Evolutionary conservation across 129 eudicot genomes (phyloP).

Genomic region (Artemisia annua): DNA sequence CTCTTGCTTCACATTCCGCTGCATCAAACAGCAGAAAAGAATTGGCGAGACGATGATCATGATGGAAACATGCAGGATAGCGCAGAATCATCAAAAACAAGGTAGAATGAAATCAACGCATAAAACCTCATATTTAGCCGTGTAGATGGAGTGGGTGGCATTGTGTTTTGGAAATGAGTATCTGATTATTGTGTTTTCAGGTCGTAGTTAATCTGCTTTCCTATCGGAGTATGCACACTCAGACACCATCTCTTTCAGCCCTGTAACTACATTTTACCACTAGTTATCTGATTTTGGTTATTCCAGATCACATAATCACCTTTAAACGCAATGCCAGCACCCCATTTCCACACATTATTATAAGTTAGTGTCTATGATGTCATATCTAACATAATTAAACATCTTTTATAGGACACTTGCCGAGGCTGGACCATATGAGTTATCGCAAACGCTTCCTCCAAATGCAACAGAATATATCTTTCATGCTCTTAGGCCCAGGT

Average conservation of each 20-base stretch:
- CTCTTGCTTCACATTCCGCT: slow-evolving; percentile 62
- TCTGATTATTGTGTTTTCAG: no score
- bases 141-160: no score
- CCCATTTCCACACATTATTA: neutral
- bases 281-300: no score
- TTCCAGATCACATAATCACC: no score
- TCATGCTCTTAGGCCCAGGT: slow-evolving; percentile 50
- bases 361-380: neutral
- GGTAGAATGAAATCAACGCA: slow-evolving; percentile 22
- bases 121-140: neutral
- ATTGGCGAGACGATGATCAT: neutral
- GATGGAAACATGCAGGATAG: slow-evolving; percentile 11
- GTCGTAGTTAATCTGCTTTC: no score
- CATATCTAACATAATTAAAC: slow-evolving; percentile 6
- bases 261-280: no score
- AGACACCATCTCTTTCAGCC: no score
- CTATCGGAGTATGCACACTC: no score
- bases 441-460: slow-evolving; percentile 48
- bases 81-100: slow-evolving; percentile 20
- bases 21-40: slow-evolving; percentile 30
- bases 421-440: slow-evolving; percentile 43
- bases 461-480: slow-evolving; percentile 63
- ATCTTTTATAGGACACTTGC: slow-evolving; percentile 31
- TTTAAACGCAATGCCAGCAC: no score
- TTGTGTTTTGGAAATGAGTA: no score